Percentiles rank a stretch among this genome's conserved stretches.
Conservation (phyloP, 768 basidiomycete genomes). For the Xanthoconium purpureum region DNA sequence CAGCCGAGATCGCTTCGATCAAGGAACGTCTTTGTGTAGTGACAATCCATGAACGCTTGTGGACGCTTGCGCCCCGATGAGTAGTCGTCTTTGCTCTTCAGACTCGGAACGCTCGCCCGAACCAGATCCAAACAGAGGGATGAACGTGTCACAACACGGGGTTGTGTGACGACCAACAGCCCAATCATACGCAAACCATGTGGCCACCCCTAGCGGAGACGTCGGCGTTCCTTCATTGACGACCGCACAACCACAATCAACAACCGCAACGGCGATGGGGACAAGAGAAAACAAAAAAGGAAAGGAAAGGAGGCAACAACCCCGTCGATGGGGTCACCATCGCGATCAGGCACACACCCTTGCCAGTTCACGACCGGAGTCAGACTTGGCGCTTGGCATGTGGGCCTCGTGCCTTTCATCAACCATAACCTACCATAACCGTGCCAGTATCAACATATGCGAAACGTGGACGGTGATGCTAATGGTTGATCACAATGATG, state of each 20-base stretch:
- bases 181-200: neutral
- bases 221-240: neutral
- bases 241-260: neutral
- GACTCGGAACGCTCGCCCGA: neutral
- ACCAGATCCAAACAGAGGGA: too few species aligned
- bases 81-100: too few species aligned
- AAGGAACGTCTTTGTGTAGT: neutral
- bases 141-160: too few species aligned
- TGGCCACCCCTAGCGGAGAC: neutral
- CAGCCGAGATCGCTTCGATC: neutral
- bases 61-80: too few species aligned
- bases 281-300: too few species aligned
- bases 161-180: neutral
- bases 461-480: neutral
- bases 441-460: neutral
- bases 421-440: conserved; percentile 2
- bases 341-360: conserved; percentile 12
- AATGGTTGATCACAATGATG: neutral
- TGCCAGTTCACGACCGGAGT: neutral
- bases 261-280: neutral
- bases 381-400: neutral
- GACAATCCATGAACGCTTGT: too few species aligned
- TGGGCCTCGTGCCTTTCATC: conserved; percentile 3
- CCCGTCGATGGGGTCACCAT: conserved; percentile 7
- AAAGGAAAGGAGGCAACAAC: neutral